Conservation (phyloP, 768 basidiomycete species). For the Boletus pseudopeckii region DNA sequence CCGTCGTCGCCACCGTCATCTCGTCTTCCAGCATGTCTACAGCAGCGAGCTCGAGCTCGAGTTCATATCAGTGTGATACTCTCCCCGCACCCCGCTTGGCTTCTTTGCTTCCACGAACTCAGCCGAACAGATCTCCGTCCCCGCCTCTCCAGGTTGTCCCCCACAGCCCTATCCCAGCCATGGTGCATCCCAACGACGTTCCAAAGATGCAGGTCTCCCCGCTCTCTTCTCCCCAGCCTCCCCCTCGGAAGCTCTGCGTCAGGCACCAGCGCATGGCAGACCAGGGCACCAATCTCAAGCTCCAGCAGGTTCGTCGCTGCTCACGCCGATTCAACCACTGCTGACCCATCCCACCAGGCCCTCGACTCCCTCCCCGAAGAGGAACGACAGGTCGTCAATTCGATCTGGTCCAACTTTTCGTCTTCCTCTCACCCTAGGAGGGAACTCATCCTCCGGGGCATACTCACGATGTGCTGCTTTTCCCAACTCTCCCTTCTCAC, state of each 20-base stretch:
- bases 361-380: conserved; percentile 83
- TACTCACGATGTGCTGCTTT: conserved; percentile 99
- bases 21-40: conserved; percentile 15
- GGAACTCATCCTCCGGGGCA: conserved; percentile 91
- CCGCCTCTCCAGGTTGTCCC: conserved; percentile 21
- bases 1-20: no score
- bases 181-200: not conserved
- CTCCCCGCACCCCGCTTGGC: conserved; percentile 61
- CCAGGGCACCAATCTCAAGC: conserved; percentile 85
- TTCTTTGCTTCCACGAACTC: not conserved
- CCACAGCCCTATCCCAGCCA: not conserved
- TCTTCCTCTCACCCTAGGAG: conserved; percentile 88
- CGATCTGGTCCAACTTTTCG: conserved; percentile 96
- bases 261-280: conserved; percentile 97
- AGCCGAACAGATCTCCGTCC: not conserved
- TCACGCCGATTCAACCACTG: not conserved
- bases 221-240: conserved; percentile 24
- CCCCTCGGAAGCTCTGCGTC: conserved; percentile 76
- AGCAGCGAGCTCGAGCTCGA: conserved; percentile 7
- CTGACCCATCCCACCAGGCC: conserved; percentile 50
- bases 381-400: conserved; percentile 84
- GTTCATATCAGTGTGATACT: conserved; percentile 64
- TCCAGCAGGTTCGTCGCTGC: conserved; percentile 71
- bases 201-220: not conserved
- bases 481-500: conserved; percentile 95